Conservation (phyloP, 2,329 filamentous ascomycete species). For the Pseudovirgaria hyperparasitica region DNA sequence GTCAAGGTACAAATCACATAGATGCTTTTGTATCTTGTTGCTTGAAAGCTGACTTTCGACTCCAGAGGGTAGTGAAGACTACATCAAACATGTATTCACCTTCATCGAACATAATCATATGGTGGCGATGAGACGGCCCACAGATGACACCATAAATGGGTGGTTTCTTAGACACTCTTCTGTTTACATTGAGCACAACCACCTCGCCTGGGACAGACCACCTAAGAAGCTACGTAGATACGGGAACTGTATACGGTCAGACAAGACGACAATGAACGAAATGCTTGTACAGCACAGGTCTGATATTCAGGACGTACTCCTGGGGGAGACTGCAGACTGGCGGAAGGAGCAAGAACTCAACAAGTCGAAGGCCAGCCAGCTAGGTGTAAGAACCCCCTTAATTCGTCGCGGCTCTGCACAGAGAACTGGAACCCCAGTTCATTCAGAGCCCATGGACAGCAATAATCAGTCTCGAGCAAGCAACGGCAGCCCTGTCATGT, state of each 20-base stretch:
- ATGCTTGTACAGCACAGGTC: conserved; percentile 43
- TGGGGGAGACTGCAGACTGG: conserved; percentile 28
- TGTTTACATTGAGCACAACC: conserved; percentile 63
- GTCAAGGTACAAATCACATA: conserved; percentile 43
- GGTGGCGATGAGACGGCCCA: conserved; percentile 52
- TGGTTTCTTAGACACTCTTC: conserved; percentile 66
- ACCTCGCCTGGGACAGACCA: conserved; percentile 67
- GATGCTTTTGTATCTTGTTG: conserved; percentile 25
- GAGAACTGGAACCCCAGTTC: too few relatives aligned
- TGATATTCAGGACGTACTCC: conserved; percentile 36
- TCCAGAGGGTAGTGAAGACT: conserved; percentile 48
- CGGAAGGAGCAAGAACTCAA: too few relatives aligned
- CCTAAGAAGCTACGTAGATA: conserved; percentile 46
- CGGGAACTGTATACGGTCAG: conserved; percentile 37
- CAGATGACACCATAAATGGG: conserved; percentile 59
- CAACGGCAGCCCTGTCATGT: too few relatives aligned
- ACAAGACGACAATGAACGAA: conserved; percentile 35
- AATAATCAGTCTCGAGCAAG: too few relatives aligned
- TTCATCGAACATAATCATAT: conserved; percentile 67
- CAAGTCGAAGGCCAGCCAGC: background rate
- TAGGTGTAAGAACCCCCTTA: too few relatives aligned
- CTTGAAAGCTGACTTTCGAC: conserved; percentile 2
- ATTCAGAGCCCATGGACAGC: too few relatives aligned
- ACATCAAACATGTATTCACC: conserved; percentile 59
- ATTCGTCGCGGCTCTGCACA: too few relatives aligned